These are phyloP conservation scores for Pelargonium myrrhifolium DNA, from an alignment of 441 rosid genomes.

Conservation along the genomic window DNA sequence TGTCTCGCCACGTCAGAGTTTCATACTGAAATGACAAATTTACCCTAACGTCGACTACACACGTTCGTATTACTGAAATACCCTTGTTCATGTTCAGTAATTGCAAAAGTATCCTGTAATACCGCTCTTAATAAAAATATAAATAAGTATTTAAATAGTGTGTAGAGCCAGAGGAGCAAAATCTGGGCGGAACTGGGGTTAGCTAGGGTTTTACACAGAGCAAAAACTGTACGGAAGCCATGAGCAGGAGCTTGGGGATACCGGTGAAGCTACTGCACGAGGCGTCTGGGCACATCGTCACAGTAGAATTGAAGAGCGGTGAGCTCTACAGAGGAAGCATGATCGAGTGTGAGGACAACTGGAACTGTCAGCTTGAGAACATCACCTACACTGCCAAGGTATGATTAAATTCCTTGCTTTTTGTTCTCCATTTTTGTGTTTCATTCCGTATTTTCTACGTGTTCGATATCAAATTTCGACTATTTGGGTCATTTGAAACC, in stretches of 20 bases:
- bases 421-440: background rate
- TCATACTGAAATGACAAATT: background rate
- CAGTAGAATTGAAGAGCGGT: constrained; percentile 26
- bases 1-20: too few relatives aligned
- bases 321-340: constrained; percentile 28
- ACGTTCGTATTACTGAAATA: background rate
- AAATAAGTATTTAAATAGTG: background rate
- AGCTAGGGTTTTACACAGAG: background rate
- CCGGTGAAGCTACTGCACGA: constrained; percentile 28
- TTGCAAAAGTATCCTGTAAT: background rate
- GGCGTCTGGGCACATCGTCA: constrained; percentile 27
- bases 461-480: background rate
- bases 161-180: background rate
- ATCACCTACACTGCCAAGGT: constrained; percentile 29
- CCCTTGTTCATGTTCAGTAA: background rate
- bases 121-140: too few relatives aligned
- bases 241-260: constrained; percentile 30
- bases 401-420: background rate
- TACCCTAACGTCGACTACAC: background rate
- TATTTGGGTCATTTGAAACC: too few relatives aligned
- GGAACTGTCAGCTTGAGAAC: constrained; percentile 30
- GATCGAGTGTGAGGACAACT: constrained; percentile 30
- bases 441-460: background rate
- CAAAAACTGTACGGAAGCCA: constrained; percentile 7
- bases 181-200: background rate